Evolutionary conservation across 345 rosid genomes (phyloP), one percentile per base, ranked within the genome.

Genomic region (Mallotus nudiflorus): DNA sequence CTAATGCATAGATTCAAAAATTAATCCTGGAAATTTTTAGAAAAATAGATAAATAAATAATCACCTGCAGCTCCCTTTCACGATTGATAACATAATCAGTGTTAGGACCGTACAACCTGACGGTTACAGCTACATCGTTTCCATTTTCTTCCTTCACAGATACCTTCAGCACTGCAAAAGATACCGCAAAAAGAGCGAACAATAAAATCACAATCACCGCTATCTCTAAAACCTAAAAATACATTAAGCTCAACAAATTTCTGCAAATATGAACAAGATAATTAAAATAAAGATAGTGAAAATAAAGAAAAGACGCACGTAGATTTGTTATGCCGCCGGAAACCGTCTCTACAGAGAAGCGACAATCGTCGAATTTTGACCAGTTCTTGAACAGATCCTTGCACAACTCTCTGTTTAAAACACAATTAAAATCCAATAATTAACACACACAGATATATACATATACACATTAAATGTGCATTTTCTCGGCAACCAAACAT

Each of bases 261-360:
- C n/a, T n/a, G n/a, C n/a, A 42, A 42, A 42, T 1, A 8, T 4
- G 9, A 42, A 8, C 4, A 42, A 8, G 14, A 42, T 42, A 42
- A 42, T 9, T 1, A 42, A 9, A n/a, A n/a, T n/a, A n/a, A n/a
- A n/a, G n/a, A n/a, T n/a, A n/a, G n/a, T 42, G 46, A 9, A 4
- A 42, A 42, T 42, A 4, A 42, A 42, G 4, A 42, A 42, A 42
- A 48, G 22, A 78, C 97, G 86, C 67, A 95, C 99, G 77, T 15
- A 95, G 83, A 82, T 95, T 95, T 6, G 97, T 95, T 80, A 95
- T 92, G 81, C 99, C 99, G 19, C 99, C 97, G 19, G 99, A 85
- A 22, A 95, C 89, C 10, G 86, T 90, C 77, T 87, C 83, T 1
- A 90, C 91, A 2, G 82, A 75, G 77, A 95, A 95, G 52, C 83